Percentiles rank a stretch among this genome's conserved stretches.
Conservation (phyloP, 768 basidiomycete genomes). For the Sutorius australiensis region DNA sequence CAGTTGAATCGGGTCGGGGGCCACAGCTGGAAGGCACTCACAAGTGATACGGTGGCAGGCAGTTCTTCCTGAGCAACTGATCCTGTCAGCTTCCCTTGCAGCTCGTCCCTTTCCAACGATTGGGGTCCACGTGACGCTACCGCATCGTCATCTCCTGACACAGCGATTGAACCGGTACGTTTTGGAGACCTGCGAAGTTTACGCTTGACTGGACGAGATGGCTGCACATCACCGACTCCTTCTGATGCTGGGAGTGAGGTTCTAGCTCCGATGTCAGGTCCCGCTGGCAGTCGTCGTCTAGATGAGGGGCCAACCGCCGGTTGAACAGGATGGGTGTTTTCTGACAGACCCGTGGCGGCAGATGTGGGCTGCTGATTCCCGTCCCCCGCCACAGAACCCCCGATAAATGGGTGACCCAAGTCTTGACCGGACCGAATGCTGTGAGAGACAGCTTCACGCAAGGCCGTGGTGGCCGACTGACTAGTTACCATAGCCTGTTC, state of each 20-base stretch:
- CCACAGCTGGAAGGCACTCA: neutral
- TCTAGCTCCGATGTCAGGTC: neutral
- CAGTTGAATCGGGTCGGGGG: neutral
- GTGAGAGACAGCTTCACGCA: neutral
- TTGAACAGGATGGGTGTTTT: neutral
- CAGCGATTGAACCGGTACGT: neutral
- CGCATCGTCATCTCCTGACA: neutral
- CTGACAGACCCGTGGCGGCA: neutral
- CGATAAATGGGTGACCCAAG: neutral
- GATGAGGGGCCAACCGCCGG: neutral
- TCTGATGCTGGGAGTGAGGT: neutral
- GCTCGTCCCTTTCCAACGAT: neutral
- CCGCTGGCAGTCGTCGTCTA: neutral
- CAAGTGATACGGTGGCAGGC: neutral
- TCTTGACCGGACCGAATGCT: neutral
- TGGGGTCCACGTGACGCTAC: neutral
- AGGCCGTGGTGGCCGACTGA: neutral
- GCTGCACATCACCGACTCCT: neutral
- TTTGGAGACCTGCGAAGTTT: neutral
- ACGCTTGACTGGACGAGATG: neutral
- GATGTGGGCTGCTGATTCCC: neutral
- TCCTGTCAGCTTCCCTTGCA: neutral
- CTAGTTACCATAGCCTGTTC: neutral
- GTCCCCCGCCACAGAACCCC: neutral
- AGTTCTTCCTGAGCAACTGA: neutral